Conservation (phyloP, 352 stramenopile genomes). For the Pythium aphanidermatum region DNA sequence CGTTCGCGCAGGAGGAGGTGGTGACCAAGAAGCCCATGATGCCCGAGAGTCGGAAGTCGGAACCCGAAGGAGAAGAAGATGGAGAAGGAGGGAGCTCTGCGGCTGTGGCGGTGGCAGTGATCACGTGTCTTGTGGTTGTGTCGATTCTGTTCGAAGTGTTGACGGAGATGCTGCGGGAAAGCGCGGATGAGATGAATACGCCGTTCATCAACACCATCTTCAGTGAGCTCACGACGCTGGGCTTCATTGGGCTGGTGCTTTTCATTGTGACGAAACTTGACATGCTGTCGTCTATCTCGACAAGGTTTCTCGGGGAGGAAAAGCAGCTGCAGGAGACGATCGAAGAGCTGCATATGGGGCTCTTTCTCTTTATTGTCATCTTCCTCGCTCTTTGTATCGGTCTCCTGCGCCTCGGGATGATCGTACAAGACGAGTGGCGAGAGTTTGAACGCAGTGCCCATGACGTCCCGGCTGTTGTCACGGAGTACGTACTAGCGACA, state of each 20-base stretch:
- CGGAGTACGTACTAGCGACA: constrained; percentile 48
- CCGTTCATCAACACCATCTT: constrained; percentile 26
- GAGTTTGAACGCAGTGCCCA: constrained; percentile 56
- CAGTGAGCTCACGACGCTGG: constrained; percentile 40
- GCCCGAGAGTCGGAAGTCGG: too few relatives aligned
- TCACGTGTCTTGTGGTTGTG: constrained; percentile 50
- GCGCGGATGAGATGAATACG: constrained; percentile 21
- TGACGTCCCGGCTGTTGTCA: constrained; percentile 50
- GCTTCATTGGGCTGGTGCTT: constrained; percentile 60
- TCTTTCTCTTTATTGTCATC: constrained; percentile 82
- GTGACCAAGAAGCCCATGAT: too few relatives aligned
- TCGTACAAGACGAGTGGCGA: constrained; percentile 61
- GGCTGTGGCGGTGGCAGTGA: constrained; percentile 40
- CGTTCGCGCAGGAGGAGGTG: constrained; percentile 7
- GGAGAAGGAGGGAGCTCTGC: constrained; percentile 11
- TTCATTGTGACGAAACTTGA: constrained; percentile 65
- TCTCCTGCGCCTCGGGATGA: constrained; percentile 53
- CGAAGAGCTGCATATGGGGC: constrained; percentile 67
- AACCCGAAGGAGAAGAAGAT: background rate
- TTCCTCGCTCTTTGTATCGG: constrained; percentile 64
- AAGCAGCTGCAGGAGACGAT: constrained; percentile 65
- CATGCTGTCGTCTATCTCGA: constrained; percentile 39
- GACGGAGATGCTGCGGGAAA: constrained; percentile 18
- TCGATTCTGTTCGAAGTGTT: constrained; percentile 31
- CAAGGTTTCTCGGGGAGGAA: constrained; percentile 28